Conservation (phyloP, 1,284 basidiomycete genomes). For the Pseudozyma sp. region DNA sequence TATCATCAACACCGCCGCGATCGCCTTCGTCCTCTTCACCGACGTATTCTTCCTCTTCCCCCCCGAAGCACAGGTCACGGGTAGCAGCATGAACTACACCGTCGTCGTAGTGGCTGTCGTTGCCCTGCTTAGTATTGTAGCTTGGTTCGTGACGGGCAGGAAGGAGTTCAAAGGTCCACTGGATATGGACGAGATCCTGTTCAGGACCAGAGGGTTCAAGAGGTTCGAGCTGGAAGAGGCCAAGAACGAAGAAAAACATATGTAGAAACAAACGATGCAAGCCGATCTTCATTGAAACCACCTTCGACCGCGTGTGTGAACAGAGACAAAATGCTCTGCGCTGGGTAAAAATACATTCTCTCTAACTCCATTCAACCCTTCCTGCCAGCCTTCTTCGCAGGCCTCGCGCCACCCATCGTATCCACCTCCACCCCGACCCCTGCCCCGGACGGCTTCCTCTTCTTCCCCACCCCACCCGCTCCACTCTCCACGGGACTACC, state of each 20-base stretch:
- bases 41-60: slow-evolving; percentile 73
- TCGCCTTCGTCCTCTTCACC: slow-evolving; percentile 70
- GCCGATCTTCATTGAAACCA: too few relatives aligned
- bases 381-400: slow-evolving; percentile 25
- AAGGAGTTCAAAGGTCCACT: slow-evolving; percentile 53
- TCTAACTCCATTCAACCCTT: slow-evolving; percentile 1
- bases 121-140: slow-evolving; percentile 28
- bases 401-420: slow-evolving; percentile 13
- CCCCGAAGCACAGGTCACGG: slow-evolving; percentile 69
- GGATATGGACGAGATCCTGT: slow-evolving; percentile 46
- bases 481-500: slow-evolving; percentile 5
- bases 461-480: slow-evolving; percentile 11
- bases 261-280: too few relatives aligned
- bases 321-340: not conserved
- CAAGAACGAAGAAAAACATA: too few relatives aligned
- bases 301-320: too few relatives aligned
- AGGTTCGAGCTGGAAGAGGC: slow-evolving; percentile 13
- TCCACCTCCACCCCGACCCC: slow-evolving; percentile 18
- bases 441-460: slow-evolving; percentile 31
- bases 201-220: slow-evolving; percentile 32
- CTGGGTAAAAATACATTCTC: slow-evolving; percentile 21
- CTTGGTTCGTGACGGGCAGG: slow-evolving; percentile 48
- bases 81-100: slow-evolving; percentile 71
- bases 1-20: slow-evolving; percentile 69
- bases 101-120: slow-evolving; percentile 64